Evolutionary conservation across 257 asterid genomes (phyloP), one percentile per base, ranked within the genome.

Genomic region (Nicotiana benthamiana): DNA sequence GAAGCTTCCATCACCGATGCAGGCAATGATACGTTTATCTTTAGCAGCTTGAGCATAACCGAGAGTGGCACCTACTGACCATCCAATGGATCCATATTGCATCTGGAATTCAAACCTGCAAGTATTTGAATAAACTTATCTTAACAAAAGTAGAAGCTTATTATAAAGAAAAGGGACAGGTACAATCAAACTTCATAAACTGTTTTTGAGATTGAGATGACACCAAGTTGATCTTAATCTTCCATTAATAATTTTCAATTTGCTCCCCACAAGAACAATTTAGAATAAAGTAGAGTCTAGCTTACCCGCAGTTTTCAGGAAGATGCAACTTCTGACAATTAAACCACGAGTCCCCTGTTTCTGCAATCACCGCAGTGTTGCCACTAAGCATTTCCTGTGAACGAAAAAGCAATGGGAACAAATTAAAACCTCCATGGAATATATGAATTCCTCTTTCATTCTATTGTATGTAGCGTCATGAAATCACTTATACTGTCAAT

Each of bases 1-100:
- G 82, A 85, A 85, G 80, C 87, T 85, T 40, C 87, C 87, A 70
- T 85, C 87, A 40, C 87, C 87, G 13, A 85, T 85, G 82, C 85
- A 85, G 63, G 87, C 82, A 53, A 85, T 74, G 59, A 82, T 70
- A 15, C 87, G 87, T 67, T 85, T 82, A 30, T 40, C 76, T 64
- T 17, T 82, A 62, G 63, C 87, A 24, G 87, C 87, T 56, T 85
- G 87, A 46, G 87, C 87, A 82, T 85, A 85, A 7, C 87, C 87
- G 13, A 85, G 87, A 17, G 87, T 85, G 46, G 87, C 87, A 64
- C 87, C 87, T 4, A 85, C 85, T 12, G 77, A 70, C 77, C 77
- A 70, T 30, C 77, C 77, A 70, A 70, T 70, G 34, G 77, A 70
- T 40, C 77, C 77, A 70, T 70, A 70, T 12, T 70, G 77, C 77